phyloP scores from a whole-genome alignment of 2,329 filamentous ascomycete genomes.

The Periglandula ipomoeae region DNA sequence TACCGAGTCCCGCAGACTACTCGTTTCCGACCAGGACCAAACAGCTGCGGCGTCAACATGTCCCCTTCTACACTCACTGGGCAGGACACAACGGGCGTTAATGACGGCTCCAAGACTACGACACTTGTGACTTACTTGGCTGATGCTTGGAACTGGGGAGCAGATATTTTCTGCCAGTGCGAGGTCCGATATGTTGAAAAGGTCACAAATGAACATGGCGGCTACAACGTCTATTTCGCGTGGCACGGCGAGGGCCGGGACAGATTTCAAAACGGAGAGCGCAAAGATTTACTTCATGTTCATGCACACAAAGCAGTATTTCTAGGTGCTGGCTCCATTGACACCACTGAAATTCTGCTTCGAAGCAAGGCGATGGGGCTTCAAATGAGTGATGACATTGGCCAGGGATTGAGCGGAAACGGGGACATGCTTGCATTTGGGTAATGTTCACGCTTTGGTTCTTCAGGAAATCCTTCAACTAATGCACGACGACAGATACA shows the following conservation, averaged over 20 bases:
- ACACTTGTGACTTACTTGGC: constrained; percentile 58
- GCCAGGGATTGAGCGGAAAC: constrained; percentile 55
- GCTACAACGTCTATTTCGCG: constrained; percentile 56
- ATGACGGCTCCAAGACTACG: constrained; percentile 59
- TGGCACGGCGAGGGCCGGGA: constrained; percentile 53
- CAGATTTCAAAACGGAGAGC: constrained; percentile 38
- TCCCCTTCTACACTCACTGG: constrained; percentile 48
- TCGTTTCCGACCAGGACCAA: constrained; percentile 50
- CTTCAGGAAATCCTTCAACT: neutral
- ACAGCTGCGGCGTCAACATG: constrained; percentile 58
- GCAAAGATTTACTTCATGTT: constrained; percentile 58
- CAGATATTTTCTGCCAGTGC: constrained; percentile 61
- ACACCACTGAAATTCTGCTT: constrained; percentile 57
- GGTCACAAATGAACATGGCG: constrained; percentile 33
- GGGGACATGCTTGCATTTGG: constrained; percentile 58
- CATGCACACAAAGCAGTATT: constrained; percentile 57
- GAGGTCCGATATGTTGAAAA: constrained; percentile 56
- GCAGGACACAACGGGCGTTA: constrained; percentile 54
- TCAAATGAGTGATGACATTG: constrained; percentile 45
- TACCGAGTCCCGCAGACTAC: constrained; percentile 52
- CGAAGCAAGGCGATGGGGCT: constrained; percentile 51
- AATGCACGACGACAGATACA: constrained; percentile 35
- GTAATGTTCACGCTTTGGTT: constrained; percentile 17
- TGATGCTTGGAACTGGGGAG: constrained; percentile 64
- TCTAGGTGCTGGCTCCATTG: constrained; percentile 55